Evolutionary conservation across 1,284 basidiomycete species (phyloP).

Genomic region (Anthracocystis panici-leucophaei): DNA sequence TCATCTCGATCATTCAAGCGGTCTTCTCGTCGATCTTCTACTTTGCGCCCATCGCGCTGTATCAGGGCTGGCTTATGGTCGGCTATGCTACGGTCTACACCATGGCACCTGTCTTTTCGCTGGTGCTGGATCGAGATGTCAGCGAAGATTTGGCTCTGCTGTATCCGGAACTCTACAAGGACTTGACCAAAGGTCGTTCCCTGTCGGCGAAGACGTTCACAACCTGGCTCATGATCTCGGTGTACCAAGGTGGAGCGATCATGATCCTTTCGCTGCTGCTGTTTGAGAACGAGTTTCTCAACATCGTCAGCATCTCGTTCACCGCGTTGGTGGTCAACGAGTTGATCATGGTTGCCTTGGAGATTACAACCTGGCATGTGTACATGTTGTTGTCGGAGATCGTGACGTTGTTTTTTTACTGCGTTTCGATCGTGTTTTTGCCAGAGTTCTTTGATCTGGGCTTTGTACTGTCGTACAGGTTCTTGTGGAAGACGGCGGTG

Average conservation of each 20-base stretch:
- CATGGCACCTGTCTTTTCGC: slow-evolving; percentile 97
- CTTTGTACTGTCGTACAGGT: slow-evolving; percentile 88
- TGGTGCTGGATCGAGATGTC: slow-evolving; percentile 95
- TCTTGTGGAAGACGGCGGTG: slow-evolving; percentile 88
- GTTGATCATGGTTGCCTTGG: slow-evolving; percentile 97
- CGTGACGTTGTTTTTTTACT: slow-evolving; percentile 87
- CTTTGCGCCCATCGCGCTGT: slow-evolving; percentile 97
- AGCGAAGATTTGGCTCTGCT: slow-evolving; percentile 93
- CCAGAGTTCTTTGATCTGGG: slow-evolving; percentile 97
- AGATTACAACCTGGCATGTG: slow-evolving; percentile 97
- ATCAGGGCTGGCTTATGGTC: slow-evolving; percentile 97
- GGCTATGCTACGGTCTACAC: slow-evolving; percentile 98
- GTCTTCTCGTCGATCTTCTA: slow-evolving; percentile 98
- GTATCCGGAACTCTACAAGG: slow-evolving; percentile 98
- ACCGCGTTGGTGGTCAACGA: slow-evolving; percentile 96
- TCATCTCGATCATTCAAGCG: slow-evolving; percentile 89
- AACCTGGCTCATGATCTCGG: slow-evolving; percentile 94
- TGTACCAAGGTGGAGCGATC: slow-evolving; percentile 98
- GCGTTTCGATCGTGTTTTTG: slow-evolving; percentile 89
- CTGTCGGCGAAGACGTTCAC: slow-evolving; percentile 98
- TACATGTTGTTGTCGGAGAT: slow-evolving; percentile 97
- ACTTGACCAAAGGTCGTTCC: slow-evolving; percentile 77
- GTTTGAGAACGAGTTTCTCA: slow-evolving; percentile 97
- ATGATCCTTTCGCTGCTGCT: slow-evolving; percentile 97
- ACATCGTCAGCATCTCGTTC: slow-evolving; percentile 98